These are phyloP conservation scores for Solanum appendiculatum DNA, from an alignment of 257 asterid genomes.

Conservation along the genomic window DNA sequence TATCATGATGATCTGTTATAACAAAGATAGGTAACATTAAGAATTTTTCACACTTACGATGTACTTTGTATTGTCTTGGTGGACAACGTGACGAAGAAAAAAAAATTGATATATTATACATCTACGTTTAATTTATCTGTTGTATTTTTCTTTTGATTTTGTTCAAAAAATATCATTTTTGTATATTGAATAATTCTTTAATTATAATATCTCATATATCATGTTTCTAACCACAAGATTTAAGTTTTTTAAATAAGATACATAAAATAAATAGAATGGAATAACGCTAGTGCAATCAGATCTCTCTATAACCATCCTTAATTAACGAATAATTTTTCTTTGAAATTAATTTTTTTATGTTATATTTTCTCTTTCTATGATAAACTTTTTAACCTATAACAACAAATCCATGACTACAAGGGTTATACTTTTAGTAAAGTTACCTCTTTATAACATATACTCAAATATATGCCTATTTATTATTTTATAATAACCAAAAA, in stretches of 20 bases:
- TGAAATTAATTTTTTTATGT: background rate
- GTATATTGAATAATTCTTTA: background rate
- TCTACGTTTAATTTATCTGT: background rate
- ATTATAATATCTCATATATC: background rate
- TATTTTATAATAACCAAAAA: too few species aligned
- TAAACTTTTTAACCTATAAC: too few species aligned
- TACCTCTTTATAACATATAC: background rate
- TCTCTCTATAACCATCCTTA: background rate
- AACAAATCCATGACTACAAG: too few species aligned
- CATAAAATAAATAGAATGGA: background rate
- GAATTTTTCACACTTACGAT: background rate
- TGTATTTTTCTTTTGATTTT: background rate
- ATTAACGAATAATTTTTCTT: background rate
- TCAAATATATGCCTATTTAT: background rate
- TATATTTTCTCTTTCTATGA: too few species aligned
- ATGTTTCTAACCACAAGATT: background rate
- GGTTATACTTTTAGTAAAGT: too few species aligned
- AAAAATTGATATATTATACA: background rate
- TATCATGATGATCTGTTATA: background rate
- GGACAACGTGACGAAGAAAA: background rate
- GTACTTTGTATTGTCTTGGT: background rate
- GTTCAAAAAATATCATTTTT: background rate
- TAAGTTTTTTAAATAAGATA: too few species aligned
- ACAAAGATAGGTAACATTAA: background rate
- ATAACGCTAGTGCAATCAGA: background rate